A percentile compares a stretch with the other conserved stretches of the same genome.
Conservation (phyloP, 345 rosid genomes). For the Linum usitatissimum region DNA sequence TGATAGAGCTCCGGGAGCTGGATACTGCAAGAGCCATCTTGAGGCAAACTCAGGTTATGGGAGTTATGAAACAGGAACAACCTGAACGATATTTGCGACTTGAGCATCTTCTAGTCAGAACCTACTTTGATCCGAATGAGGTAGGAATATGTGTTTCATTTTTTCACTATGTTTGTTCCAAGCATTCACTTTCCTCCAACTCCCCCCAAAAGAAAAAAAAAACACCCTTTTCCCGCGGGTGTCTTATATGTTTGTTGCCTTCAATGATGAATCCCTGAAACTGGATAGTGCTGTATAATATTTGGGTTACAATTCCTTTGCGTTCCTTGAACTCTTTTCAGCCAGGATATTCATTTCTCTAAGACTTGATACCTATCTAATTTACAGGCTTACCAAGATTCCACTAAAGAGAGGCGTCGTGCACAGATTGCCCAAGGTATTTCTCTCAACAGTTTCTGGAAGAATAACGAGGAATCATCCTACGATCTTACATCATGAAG, state of each 20-base stretch:
- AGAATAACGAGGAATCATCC: neutral
- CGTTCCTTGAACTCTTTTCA: neutral
- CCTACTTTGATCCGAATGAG: conserved; percentile 95
- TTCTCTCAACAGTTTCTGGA: neutral
- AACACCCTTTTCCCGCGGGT: neutral
- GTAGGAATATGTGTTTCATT: conserved; percentile 24
- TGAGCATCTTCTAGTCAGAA: conserved; percentile 88
- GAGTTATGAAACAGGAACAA: conserved; percentile 99
- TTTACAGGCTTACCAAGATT: conserved; percentile 79
- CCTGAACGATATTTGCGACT: conserved; percentile 90
- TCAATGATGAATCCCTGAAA: neutral
- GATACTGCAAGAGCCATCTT: conserved; percentile 93
- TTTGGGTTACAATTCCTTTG: conserved; percentile 10
- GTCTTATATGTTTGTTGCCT: neutral
- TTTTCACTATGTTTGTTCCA: neutral
- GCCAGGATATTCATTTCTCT: neutral
- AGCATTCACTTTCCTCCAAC: neutral
- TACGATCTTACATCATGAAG: neutral
- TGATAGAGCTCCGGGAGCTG: conserved; percentile 93
- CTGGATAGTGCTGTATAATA: conserved; percentile 12
- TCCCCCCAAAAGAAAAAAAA: neutral
- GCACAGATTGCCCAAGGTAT: conserved; percentile 95
- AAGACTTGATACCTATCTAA: neutral
- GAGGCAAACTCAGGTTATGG: conserved; percentile 97
- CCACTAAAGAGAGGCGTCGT: conserved; percentile 87